Percentiles rank a stretch among this genome's conserved stretches.
These are phyloP conservation scores for Tuber aestivum DNA, from an alignment of 495 filamentous ascomycete genomes.

Conservation along the genomic window DNA sequence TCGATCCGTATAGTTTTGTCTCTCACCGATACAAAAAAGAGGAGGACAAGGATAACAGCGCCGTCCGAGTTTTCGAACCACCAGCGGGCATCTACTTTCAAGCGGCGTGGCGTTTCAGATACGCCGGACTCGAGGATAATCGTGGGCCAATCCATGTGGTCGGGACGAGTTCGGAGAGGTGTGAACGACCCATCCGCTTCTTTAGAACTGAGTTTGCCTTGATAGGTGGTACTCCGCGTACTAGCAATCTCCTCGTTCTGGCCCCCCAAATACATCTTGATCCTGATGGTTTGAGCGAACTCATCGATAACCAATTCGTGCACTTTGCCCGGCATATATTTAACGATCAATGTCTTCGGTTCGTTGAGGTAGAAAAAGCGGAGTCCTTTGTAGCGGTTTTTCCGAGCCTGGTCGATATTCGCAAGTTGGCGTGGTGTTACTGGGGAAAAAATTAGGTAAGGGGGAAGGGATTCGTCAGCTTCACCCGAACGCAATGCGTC, in stretches of 20 bases:
- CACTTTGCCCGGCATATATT: conserved; percentile 1
- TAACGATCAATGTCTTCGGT: background rate
- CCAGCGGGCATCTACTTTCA: conserved; percentile 4
- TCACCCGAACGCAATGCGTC: no score
- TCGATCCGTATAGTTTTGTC: no score
- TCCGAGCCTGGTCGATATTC: background rate
- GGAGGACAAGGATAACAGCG: background rate
- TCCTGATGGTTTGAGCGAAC: background rate
- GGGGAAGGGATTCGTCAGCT: no score
- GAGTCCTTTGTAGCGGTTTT: background rate
- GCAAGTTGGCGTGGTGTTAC: background rate
- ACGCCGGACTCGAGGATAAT: background rate
- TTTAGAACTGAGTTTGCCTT: background rate
- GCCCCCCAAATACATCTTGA: background rate
- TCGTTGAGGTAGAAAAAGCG: background rate
- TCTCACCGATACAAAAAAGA: no score
- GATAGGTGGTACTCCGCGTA: background rate
- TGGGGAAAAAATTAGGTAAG: no score
- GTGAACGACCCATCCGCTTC: background rate
- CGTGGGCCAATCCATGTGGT: no score
- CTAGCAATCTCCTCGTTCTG: background rate
- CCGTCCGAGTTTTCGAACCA: conserved; percentile 11
- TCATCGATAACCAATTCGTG: background rate
- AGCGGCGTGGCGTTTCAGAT: background rate
- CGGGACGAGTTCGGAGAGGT: background rate